phyloP scores from a whole-genome alignment of 1,284 basidiomycete species.

The Trichosporon faecale region DNA sequence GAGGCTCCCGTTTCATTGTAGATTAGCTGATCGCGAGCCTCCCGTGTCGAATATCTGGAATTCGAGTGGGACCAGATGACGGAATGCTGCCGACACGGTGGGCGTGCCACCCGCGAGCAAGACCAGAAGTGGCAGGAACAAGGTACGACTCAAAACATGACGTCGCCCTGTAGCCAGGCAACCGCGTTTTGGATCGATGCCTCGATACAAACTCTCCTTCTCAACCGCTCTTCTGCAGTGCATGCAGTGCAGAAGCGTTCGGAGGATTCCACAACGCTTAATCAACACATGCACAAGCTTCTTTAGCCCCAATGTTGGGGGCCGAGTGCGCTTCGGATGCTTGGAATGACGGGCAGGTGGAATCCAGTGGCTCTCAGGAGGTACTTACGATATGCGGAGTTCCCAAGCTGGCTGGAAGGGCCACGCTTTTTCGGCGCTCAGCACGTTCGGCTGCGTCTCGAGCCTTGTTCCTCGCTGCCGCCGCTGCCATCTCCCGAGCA shows the following conservation, averaged over 20 bases:
- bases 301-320: neutral
- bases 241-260: neutral
- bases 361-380: neutral
- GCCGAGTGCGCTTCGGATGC: neutral
- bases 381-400: constrained; percentile 14
- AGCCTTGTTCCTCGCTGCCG: constrained; percentile 32
- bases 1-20: constrained; percentile 1
- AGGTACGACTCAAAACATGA: constrained; percentile 1
- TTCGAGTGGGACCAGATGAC: neutral
- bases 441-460: constrained; percentile 33
- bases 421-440: constrained; percentile 33
- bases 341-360: neutral
- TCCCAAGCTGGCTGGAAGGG: constrained; percentile 32
- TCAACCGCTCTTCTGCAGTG: neutral
- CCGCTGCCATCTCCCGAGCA: constrained; percentile 26
- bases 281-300: constrained; percentile 10
- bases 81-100: neutral
- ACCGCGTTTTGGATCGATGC: constrained; percentile 1
- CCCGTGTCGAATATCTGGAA: neutral
- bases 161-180: constrained; percentile 4
- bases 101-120: neutral
- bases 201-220: neutral
- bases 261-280: constrained; percentile 5
- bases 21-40: constrained; percentile 4
- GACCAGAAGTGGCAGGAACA: neutral